Percentiles rank a stretch among this genome's conserved stretches.
These are phyloP conservation scores for Ogataea philodendri DNA, from an alignment of 805 yeast genomes.

Conservation along the genomic window DNA sequence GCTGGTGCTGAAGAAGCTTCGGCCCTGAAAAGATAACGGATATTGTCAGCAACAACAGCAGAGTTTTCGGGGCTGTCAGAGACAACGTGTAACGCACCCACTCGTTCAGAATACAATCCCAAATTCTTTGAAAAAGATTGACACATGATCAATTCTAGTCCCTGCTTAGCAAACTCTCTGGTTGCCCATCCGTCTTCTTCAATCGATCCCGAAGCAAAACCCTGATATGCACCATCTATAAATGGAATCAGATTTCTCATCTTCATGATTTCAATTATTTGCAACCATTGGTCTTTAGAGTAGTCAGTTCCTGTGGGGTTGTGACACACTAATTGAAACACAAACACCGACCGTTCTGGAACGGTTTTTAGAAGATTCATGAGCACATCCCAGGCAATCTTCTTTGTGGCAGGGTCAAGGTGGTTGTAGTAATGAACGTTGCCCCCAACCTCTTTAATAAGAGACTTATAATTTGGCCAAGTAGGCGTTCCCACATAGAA, in stretches of 20 bases:
- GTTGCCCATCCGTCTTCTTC: constrained; percentile 55
- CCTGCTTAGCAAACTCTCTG: constrained; percentile 41
- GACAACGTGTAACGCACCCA: constrained; percentile 68
- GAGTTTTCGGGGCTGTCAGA: constrained; percentile 9
- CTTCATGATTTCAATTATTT: constrained; percentile 57
- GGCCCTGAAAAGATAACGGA: constrained; percentile 37
- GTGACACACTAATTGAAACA: constrained; percentile 87
- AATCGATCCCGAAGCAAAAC: constrained; percentile 78
- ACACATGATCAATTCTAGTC: constrained; percentile 55
- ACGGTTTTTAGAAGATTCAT: constrained; percentile 50
- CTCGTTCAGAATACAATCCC: constrained; percentile 88
- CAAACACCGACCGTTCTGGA: constrained; percentile 53
- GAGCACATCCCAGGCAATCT: constrained; percentile 55
- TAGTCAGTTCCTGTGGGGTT: constrained; percentile 91
- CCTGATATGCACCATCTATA: constrained; percentile 88
- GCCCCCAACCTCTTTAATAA: constrained; percentile 47
- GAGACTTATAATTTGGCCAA: constrained; percentile 51
- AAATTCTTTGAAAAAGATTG: constrained; percentile 87
- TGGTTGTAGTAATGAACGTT: constrained; percentile 41
- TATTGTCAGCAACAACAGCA: constrained; percentile 19
- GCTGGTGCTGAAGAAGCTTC: constrained; percentile 48
- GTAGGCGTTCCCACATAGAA: constrained; percentile 41
- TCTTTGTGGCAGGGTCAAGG: constrained; percentile 40
- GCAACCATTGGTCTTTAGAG: constrained; percentile 67
- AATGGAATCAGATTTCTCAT: constrained; percentile 62